Conservation (phyloP, 345 rosid species). For the Brassica rapa region DNA sequence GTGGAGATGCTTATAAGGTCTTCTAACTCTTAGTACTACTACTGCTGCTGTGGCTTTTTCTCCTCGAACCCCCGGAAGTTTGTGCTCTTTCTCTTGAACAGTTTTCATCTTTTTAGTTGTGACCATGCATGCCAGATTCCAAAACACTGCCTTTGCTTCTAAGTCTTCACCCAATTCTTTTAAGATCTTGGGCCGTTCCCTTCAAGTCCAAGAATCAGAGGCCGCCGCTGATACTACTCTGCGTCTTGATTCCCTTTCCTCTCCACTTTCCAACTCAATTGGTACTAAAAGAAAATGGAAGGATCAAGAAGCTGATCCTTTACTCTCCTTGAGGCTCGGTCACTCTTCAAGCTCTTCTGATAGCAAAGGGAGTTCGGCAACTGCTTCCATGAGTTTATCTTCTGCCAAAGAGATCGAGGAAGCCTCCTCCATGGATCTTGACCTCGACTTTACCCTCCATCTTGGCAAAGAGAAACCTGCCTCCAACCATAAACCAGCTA, state of each 20-base stretch:
- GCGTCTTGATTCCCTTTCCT: conserved; percentile 74
- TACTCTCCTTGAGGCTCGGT: conserved; percentile 74
- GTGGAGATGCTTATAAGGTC: conserved; percentile 48
- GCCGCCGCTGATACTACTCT: conserved; percentile 60
- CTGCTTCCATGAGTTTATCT: conserved; percentile 69
- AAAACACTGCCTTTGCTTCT: conserved; percentile 50
- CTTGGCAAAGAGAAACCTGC: conserved; percentile 65
- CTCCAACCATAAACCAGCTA: conserved; percentile 46
- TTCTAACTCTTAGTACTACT: conserved; percentile 43
- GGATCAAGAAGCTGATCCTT: conserved; percentile 55
- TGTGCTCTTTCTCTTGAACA: conserved; percentile 48
- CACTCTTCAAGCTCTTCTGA: conserved; percentile 81
- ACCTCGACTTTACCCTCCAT: conserved; percentile 77
- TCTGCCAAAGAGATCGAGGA: conserved; percentile 85
- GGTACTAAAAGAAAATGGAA: conserved; percentile 82
- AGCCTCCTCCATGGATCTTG: conserved; percentile 83
- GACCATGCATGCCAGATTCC: conserved; percentile 65
- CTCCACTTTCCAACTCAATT: conserved; percentile 46
- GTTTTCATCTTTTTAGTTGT: conserved; percentile 30
- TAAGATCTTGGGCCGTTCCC: conserved; percentile 54
- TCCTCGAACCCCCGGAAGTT: conserved; percentile 60
- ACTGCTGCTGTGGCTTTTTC: conserved; percentile 52
- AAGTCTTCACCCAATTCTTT: conserved; percentile 56
- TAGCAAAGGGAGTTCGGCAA: conserved; percentile 82
- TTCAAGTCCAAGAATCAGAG: conserved; percentile 47